Evolutionary conservation across 2,329 filamentous ascomycete genomes (phyloP).

Genomic region (Ophiocordyceps camponoti-floridani): DNA sequence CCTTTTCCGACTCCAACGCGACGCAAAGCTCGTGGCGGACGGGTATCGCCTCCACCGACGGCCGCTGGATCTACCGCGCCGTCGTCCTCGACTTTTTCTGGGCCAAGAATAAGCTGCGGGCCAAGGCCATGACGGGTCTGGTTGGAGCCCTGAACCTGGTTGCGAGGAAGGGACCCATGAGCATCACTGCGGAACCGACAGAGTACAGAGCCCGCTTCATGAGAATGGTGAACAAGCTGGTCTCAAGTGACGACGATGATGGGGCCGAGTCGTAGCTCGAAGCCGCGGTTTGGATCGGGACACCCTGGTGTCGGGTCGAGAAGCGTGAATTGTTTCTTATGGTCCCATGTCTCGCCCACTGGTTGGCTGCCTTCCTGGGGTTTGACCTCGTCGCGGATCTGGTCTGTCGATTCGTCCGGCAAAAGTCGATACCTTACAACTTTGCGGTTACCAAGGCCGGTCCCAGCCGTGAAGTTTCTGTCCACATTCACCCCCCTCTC

Average conservation of each 20-base stretch:
- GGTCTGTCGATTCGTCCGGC: not conserved
- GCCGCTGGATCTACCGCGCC: constrained; percentile 48
- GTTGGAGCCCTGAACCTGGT: constrained; percentile 46
- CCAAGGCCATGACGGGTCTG: constrained; percentile 46
- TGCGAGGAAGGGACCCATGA: constrained; percentile 51
- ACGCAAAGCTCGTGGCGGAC: constrained; percentile 31
- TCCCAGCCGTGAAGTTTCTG: not conserved
- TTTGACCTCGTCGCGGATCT: not conserved
- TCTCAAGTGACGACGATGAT: constrained; percentile 4
- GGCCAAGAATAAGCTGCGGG: constrained; percentile 53
- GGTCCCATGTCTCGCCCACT: not conserved
- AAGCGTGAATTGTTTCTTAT: not conserved
- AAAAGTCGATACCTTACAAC: not conserved
- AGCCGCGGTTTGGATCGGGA: constrained; percentile 4
- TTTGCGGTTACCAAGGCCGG: not conserved
- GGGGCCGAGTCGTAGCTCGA: not conserved
- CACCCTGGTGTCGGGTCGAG: not conserved
- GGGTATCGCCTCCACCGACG: constrained; percentile 42
- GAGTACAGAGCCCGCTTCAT: constrained; percentile 45
- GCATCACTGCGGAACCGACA: constrained; percentile 48
- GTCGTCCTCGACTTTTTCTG: constrained; percentile 63
- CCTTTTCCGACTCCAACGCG: constrained; percentile 6
- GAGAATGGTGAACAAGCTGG: constrained; percentile 26
- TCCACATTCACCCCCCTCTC: not conserved
- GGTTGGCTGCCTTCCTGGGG: not conserved